phyloP scores from a whole-genome alignment of 495 filamentous ascomycete genomes.

The Podospora bellae-mahoneyi region DNA sequence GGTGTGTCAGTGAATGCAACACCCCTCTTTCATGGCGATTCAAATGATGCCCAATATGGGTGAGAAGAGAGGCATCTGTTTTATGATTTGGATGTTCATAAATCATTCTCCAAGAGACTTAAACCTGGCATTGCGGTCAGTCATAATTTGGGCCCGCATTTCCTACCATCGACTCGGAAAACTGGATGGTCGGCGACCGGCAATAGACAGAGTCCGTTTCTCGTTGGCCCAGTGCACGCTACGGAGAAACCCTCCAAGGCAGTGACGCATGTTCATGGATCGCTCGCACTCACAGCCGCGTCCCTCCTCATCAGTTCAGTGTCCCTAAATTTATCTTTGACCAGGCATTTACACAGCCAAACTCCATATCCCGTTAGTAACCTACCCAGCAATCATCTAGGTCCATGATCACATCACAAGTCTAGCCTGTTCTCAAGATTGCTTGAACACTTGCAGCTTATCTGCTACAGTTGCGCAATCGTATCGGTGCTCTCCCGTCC shows the following conservation, averaged over 20 bases:
- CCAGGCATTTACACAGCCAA: not conserved
- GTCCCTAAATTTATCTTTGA: slow-evolving; percentile 8
- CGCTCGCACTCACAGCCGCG: slow-evolving; percentile 14
- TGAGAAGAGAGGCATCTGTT: too few species aligned
- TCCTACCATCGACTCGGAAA: not conserved
- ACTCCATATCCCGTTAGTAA: not conserved
- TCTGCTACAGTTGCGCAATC: not conserved
- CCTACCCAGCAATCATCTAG: not conserved
- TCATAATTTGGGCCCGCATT: not conserved
- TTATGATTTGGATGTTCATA: not conserved
- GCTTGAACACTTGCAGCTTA: not conserved
- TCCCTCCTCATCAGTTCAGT: not conserved
- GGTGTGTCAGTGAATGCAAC: not conserved
- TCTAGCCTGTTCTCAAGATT: not conserved
- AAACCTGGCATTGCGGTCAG: not conserved
- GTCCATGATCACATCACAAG: not conserved
- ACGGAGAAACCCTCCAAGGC: not conserved
- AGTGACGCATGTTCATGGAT: not conserved
- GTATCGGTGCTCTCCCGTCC: not conserved
- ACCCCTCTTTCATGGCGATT: not conserved
- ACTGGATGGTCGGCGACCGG: not conserved
- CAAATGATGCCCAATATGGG: not conserved
- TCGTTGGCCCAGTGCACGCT: not conserved
- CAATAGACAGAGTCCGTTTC: not conserved
- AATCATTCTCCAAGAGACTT: not conserved